Conservation (phyloP, 768 basidiomycete species). For the Pulveroboletus sp. region DNA sequence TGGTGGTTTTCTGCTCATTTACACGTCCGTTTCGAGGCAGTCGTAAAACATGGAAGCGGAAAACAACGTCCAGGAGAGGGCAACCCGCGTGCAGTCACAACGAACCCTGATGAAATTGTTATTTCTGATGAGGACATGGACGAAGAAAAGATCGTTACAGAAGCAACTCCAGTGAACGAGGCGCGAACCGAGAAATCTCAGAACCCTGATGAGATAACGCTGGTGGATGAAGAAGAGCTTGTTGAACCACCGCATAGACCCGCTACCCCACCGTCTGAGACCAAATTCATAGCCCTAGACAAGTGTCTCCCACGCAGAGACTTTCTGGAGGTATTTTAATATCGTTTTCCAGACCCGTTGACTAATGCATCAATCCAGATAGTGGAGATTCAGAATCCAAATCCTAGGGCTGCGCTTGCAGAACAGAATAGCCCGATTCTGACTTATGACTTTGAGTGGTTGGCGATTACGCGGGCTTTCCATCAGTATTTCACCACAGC, state of each 20-base stretch:
- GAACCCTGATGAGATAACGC: slow-evolving; percentile 53
- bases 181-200: slow-evolving; percentile 29
- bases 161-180: slow-evolving; percentile 28
- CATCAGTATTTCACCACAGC: slow-evolving; percentile 69
- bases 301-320: slow-evolving; percentile 78
- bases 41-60: slow-evolving; percentile 43
- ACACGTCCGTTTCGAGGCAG: slow-evolving; percentile 83
- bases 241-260: slow-evolving; percentile 35
- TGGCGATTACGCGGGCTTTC: slow-evolving; percentile 88
- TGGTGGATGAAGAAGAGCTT: slow-evolving; percentile 47
- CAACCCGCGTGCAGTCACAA: background rate
- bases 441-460: slow-evolving; percentile 87
- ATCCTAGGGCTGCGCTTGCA: slow-evolving; percentile 8
- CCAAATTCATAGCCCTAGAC: slow-evolving; percentile 86
- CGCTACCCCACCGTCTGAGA: slow-evolving; percentile 35
- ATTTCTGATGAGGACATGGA: slow-evolving; percentile 36
- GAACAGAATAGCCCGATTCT: slow-evolving; percentile 36
- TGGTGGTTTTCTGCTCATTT: slow-evolving; percentile 96
- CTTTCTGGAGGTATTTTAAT: slow-evolving; percentile 69
- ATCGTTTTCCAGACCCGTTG: background rate
- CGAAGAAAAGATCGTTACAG: slow-evolving; percentile 4
- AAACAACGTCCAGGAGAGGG: background rate
- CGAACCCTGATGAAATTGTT: slow-evolving; percentile 40
- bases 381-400: slow-evolving; percentile 53
- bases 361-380: slow-evolving; percentile 45